Base-by-base conservation (phyloP, 2,329 filamentous ascomycete genomes). In the Botrytis elliptica region DNA sequence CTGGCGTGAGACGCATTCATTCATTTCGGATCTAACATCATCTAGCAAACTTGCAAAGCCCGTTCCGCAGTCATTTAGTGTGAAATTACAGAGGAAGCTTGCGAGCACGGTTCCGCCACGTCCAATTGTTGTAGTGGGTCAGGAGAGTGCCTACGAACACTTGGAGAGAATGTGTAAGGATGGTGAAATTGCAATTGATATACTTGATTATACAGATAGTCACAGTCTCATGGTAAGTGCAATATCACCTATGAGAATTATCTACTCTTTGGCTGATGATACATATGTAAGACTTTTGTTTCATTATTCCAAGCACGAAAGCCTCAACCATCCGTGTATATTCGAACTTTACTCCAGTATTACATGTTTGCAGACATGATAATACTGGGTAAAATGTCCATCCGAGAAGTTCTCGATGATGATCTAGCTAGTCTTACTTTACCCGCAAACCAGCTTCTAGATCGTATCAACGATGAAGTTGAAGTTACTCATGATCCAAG, bases 21-120 rank as follows among this genome's bases (percentile, higher is more conserved):
- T 84, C 22, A 83, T 95, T 69, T 83, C 86, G 6, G 79, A 82
- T 0, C 85, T 97, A 70, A 85, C 88, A 74, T 85, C 86, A 42
- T 90, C 91, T 1, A 87, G 91, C 72, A 78, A 83, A 0, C 82
- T 95, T 4, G 92, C 89, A 0, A 89, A 86, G 69, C 82, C 88
- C 0, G 89, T 97, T 0, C 87, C 90, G 0, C 90, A 91, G n/a
- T 90, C 95, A 0, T 98, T 98, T 81, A 98, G 94, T 78, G 89
- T 90, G 38, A 97, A 97, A 80, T 87, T 98, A 55, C 96, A 99
- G 81, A 89, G 95, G n/a, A 92, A 92, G 76, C 86, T 99, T 46
- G 95, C 96, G 0, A 98, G 94, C 77, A 98, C 94, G 0, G 95
- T 98, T 79, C 96, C 96, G 6, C 96, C 96, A 12, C 89, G 95